A percentile compares a stretch with the other conserved stretches of the same genome.
Conservation (phyloP, 352 stramenopile species). For the Globisporangium megalacanthum region DNA sequence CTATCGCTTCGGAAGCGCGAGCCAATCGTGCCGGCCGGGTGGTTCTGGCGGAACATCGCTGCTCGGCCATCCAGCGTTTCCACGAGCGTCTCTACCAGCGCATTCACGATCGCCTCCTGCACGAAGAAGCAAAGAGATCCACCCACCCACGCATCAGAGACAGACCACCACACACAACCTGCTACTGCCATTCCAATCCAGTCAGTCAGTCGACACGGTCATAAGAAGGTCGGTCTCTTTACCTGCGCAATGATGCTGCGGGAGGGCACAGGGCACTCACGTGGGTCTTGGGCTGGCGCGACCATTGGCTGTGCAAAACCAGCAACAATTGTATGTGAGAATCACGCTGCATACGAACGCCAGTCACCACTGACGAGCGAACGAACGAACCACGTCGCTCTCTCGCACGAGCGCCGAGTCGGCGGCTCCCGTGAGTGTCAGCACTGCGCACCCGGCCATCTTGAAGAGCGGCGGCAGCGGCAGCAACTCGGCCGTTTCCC, state of each 20-base stretch:
- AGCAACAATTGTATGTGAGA: too few species aligned
- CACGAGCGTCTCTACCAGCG: conserved; percentile 59
- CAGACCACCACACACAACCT: not conserved
- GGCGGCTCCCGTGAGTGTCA: conserved; percentile 46
- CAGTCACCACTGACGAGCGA: too few species aligned
- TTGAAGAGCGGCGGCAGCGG: conserved; percentile 42
- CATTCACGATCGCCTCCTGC: conserved; percentile 72
- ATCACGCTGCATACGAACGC: too few species aligned
- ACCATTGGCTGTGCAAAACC: conserved; percentile 26
- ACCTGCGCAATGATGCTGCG: conserved; percentile 80
- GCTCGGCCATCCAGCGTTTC: conserved; percentile 22
- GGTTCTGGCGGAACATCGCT: conserved; percentile 40
- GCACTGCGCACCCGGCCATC: conserved; percentile 25
- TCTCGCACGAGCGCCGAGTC: conserved; percentile 26
- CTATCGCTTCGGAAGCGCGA: not conserved
- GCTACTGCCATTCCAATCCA: too few species aligned
- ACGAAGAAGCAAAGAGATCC: not conserved
- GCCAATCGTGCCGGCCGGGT: conserved; percentile 71
- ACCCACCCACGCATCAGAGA: not conserved
- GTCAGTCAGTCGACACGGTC: too few species aligned
- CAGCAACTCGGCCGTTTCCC: conserved; percentile 55
- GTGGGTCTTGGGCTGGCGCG: conserved; percentile 41
- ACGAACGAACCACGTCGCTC: conserved; percentile 30
- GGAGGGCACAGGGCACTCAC: conserved; percentile 53
- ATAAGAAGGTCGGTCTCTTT: not conserved